Conservation (phyloP, 1,139 yeast genomes). For the Nakaseomyces bracarensis region DNA sequence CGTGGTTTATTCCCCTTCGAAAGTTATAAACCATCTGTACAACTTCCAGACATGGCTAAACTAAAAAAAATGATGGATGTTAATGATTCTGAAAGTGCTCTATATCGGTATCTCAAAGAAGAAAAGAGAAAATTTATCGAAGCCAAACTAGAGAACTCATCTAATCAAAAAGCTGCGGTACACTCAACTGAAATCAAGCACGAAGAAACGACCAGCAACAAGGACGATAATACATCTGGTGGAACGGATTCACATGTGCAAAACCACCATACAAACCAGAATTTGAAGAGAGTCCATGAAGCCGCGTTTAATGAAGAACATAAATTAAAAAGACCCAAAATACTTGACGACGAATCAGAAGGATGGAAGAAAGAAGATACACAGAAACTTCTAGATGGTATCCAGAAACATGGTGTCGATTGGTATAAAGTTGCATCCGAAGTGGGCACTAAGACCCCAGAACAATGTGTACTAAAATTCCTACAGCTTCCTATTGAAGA, state of each 20-base stretch:
- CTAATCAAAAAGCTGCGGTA: constrained; percentile 8
- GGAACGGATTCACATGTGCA: too few relatives aligned
- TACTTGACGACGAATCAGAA: constrained; percentile 35
- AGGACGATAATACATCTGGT: not conserved
- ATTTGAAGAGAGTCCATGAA: constrained; percentile 8
- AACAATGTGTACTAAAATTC: constrained; percentile 74
- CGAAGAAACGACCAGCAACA: not conserved
- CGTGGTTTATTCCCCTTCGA: constrained; percentile 92
- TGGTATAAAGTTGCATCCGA: constrained; percentile 69
- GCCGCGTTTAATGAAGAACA: constrained; percentile 9
- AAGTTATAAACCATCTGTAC: constrained; percentile 52
- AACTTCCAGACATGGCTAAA: constrained; percentile 46
- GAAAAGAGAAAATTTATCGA: constrained; percentile 13
- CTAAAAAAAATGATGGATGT: constrained; percentile 44
- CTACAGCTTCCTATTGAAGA: constrained; percentile 80
- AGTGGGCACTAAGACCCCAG: constrained; percentile 63
- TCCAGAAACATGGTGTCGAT: constrained; percentile 51
- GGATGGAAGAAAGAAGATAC: constrained; percentile 63
- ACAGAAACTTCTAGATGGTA: constrained; percentile 50
- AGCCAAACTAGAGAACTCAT: constrained; percentile 11
- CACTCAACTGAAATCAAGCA: not conserved
- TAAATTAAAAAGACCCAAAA: constrained; percentile 38
- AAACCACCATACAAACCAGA: too few relatives aligned
- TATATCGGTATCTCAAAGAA: constrained; percentile 19
- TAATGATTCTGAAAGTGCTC: constrained; percentile 21